Evolutionary conservation across 2,329 filamentous ascomycete species (phyloP).

Genomic region (Setomelanomma holmii): DNA sequence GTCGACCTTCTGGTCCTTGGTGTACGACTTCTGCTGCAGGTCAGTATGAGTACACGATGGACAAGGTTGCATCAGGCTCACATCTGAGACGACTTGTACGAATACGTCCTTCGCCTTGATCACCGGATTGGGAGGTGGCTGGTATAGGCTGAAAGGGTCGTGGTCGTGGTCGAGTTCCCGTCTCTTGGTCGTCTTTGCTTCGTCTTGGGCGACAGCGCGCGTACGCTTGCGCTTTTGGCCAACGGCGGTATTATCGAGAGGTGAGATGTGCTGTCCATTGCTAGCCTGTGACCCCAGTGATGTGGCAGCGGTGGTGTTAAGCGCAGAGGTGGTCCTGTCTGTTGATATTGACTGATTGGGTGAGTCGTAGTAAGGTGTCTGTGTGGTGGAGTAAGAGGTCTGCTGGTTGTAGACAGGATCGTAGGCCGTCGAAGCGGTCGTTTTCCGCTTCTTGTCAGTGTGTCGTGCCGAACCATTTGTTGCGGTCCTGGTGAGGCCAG

Average conservation of each 20-base stretch:
- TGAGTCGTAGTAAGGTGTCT: constrained; percentile 72
- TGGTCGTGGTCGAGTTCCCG: constrained; percentile 73
- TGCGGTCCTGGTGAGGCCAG: constrained; percentile 29
- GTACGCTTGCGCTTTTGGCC: constrained; percentile 92
- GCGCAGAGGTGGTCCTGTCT: constrained; percentile 79
- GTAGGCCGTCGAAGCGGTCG: constrained; percentile 65
- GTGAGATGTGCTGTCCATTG: constrained; percentile 66
- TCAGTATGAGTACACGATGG: constrained; percentile 25
- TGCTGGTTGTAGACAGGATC: constrained; percentile 76
- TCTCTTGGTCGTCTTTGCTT: constrained; percentile 70
- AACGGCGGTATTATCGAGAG: constrained; percentile 66
- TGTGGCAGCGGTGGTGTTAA: constrained; percentile 88
- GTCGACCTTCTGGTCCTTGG: constrained; percentile 76
- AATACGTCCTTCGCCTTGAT: constrained; percentile 79
- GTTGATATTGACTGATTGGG: constrained; percentile 78
- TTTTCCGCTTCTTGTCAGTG: constrained; percentile 77
- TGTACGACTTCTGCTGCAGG: constrained; percentile 52
- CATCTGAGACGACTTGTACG: constrained; percentile 66
- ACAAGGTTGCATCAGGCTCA: constrained; percentile 48
- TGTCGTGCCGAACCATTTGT: constrained; percentile 60
- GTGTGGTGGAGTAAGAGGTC: constrained; percentile 74
- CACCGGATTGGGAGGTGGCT: constrained; percentile 84
- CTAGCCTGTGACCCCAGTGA: constrained; percentile 75
- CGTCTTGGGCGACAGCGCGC: constrained; percentile 80
- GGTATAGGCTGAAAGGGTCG: constrained; percentile 78